Evolutionary conservation across 768 basidiomycete genomes (phyloP).

Genomic region (Suillus cothurnatus): DNA sequence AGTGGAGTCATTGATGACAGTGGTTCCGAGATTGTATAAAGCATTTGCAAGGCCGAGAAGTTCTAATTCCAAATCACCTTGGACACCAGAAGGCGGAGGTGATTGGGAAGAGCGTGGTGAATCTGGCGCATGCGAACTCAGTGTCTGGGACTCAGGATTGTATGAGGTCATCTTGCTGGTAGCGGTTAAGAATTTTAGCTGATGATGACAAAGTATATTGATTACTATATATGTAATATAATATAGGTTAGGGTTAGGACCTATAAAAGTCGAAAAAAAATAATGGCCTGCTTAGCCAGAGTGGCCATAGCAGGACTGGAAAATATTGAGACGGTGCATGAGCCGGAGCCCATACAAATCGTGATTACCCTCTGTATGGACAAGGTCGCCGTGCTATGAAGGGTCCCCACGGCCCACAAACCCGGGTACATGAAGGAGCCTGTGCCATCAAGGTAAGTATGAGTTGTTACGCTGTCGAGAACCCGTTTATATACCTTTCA

Average conservation of each 20-base stretch:
- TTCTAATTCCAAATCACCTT: constrained; percentile 79
- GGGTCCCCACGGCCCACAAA: constrained; percentile 51
- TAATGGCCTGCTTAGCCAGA: constrained; percentile 38
- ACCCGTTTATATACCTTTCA: constrained; percentile 39
- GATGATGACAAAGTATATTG: not conserved
- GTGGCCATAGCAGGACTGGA: constrained; percentile 45
- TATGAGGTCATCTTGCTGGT: constrained; percentile 16
- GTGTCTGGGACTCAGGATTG: not conserved
- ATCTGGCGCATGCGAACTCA: constrained; percentile 29
- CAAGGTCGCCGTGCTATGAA: constrained; percentile 24
- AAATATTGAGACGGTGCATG: constrained; percentile 51
- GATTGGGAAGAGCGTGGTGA: constrained; percentile 77
- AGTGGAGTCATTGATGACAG: constrained; percentile 80
- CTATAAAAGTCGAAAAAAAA: constrained; percentile 15
- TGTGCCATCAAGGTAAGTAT: constrained; percentile 65
- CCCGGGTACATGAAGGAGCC: constrained; percentile 50
- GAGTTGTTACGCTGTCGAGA: too few species aligned
- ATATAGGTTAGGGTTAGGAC: constrained; percentile 36
- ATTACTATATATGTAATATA: constrained; percentile 9
- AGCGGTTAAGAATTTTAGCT: not conserved
- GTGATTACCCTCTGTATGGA: constrained; percentile 36
- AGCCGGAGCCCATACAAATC: constrained; percentile 47
- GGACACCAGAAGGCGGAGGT: constrained; percentile 64
- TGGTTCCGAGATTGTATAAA: constrained; percentile 80
- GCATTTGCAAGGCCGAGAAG: constrained; percentile 75